Base-by-base conservation (phyloP, 805 yeast species). In the Saccharomycopsis capsularis region DNA sequence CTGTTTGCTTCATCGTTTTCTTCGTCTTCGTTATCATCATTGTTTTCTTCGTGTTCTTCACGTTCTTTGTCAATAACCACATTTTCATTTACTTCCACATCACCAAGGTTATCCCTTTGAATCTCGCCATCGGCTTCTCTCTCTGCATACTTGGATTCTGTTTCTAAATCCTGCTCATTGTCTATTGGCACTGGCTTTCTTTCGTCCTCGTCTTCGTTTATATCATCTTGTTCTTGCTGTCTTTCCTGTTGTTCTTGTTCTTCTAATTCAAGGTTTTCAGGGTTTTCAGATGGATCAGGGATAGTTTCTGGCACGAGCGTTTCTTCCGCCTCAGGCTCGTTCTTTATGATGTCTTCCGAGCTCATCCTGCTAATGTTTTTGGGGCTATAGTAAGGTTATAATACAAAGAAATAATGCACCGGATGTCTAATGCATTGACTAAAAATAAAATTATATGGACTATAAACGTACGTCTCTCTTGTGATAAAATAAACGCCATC, bases 181-280 rank as follows among this genome's bases (percentile, higher is more conserved):
- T 63, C 70, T 42, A 63, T 66, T 44, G 62, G 68, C 25, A 64
- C 58, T 43, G 60, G 63, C n/a, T 48, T 57, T 18, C 55, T 50
- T 29, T 56, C 58, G 11, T 51, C 57, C 30, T 42, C 38, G 23
- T n/a, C 47, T 7, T 43, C 47, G 27, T 57, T 57, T 41, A 56
- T 61, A 40, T 52, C 50, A 27, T 59, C 62, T 39, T 54, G 58
- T 44, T 50, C 49, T 22, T 41, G 58, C 23, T 44, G 57, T n/a
- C 48, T 53, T 51, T 52, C 60, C 47, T 55, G 55, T 52, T 58
- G 57, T 42, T 50, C 18, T 24, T 41, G 22, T 19, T 41, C 56
- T 39, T 55, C 51, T 39, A 57, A 54, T 7, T 18, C 40, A 45
- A 13, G 7, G 13, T 29, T 29, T 29, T 29, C 32, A 7, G 7